Conservation (phyloP, 148 eudicot species). For the Selenicereus undatus region DNA sequence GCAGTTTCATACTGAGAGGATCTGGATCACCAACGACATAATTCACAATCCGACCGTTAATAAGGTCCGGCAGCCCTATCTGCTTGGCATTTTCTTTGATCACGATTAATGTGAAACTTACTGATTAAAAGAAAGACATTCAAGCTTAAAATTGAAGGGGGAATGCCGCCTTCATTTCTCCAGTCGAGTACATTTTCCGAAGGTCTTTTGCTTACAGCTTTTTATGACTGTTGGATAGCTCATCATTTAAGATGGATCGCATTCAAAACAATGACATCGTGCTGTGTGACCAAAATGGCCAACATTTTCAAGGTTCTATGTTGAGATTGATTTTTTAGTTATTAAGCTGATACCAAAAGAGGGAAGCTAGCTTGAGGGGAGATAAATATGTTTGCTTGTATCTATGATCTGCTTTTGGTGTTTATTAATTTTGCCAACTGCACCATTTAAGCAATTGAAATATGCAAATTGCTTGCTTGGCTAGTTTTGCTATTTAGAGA, state of each 20-base stretch:
- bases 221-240: not conserved
- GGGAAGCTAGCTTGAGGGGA: not conserved
- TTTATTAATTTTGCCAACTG: too few relatives aligned
- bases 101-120: not conserved
- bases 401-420: too few relatives aligned
- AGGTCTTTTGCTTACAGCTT: not conserved
- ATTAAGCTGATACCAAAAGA: not conserved
- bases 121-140: not conserved
- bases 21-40: conserved; percentile 95
- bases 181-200: not conserved
- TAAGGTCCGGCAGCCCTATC: conserved; percentile 38
- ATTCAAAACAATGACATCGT: not conserved
- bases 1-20: conserved; percentile 76
- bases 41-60: conserved; percentile 98
- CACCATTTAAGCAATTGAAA: too few relatives aligned
- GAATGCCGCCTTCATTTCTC: not conserved
- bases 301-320: not conserved
- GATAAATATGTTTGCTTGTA: too few relatives aligned
- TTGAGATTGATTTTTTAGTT: not conserved
- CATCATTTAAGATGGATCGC: not conserved
- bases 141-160: not conserved
- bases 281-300: not conserved
- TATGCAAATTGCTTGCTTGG: not conserved
- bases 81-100: not conserved
- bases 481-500: not conserved